Evolutionary conservation across 257 asterid genomes (phyloP).

Genomic region (Ilex asprella): DNA sequence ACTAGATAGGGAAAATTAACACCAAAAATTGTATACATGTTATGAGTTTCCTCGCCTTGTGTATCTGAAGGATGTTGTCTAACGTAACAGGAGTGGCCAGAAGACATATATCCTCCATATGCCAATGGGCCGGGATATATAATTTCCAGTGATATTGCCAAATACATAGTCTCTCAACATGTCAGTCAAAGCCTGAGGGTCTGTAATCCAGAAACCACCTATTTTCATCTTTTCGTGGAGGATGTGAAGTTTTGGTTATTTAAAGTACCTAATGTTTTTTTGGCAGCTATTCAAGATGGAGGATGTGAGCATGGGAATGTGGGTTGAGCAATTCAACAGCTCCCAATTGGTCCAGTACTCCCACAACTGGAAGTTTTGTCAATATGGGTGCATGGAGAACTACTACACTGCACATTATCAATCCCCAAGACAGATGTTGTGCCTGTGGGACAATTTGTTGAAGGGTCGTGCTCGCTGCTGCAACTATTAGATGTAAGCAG

Average conservation of each 20-base stretch:
- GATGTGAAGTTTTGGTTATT: conserved; percentile 3
- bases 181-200: conserved; percentile 64
- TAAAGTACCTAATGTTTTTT: background rate
- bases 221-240: conserved; percentile 7
- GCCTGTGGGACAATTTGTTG: conserved; percentile 47
- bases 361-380: conserved; percentile 87
- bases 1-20: no score
- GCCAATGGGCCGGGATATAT: conserved; percentile 98
- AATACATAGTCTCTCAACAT: conserved; percentile 57
- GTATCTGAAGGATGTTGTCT: background rate
- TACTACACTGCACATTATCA: conserved; percentile 95
- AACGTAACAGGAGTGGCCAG: conserved; percentile 89
- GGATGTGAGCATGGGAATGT: conserved; percentile 99
- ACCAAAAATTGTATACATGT: no score
- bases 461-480: conserved; percentile 39
- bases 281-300: conserved; percentile 92
- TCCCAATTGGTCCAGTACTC: conserved; percentile 50
- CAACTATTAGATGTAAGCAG: conserved; percentile 18
- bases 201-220: conserved; percentile 10
- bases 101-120: conserved; percentile 88
- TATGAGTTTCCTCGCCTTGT: no score
- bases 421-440: conserved; percentile 89
- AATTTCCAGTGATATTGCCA: conserved; percentile 81
- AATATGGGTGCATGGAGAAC: conserved; percentile 83
- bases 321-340: conserved; percentile 88